Base-by-base conservation (phyloP, 345 rosid genomes). In the Ailanthus altissimus region DNA sequence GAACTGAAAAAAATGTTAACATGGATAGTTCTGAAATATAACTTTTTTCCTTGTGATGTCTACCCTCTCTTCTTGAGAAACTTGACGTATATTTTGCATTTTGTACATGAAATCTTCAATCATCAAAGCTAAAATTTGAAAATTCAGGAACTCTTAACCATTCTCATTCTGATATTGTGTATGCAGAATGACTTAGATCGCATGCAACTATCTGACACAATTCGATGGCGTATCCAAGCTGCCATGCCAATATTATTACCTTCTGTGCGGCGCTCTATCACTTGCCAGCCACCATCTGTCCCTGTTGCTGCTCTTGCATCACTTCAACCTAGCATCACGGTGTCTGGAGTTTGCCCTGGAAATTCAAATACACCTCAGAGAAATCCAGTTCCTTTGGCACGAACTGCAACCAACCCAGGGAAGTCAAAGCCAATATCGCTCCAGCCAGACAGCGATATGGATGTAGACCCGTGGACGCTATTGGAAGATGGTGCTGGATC, bases 401-500 rank as follows among this genome's bases (percentile, higher is more conserved):
- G 94, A 72, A 66, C 76, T 32, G 81, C 85, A 53, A 49, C 86
- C 38, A 77, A 83, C 79, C 60, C 82, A 51, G 93, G 85, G 73
- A 96, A 92, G 85, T 83, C 90, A 69, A 94, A 90, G 89, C 77
- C 84, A 57, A 32, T 78, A 49, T 81, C 82, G 12, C 60, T 76
- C 80, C 91, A 85, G 73, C 93, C 78, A 77, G 99, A 92, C 58
- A n/a, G 46, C 75, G 88, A 83, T 72, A 75, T 77, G 57, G 98
- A 94, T 74, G 76, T 97, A 76, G 99, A 97, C 77, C 97, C 99
- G 6, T 97, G 99, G 99, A 90, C 86, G 14, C 92, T 97, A 73
- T 82, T 97, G 77, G 99, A 97, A 89, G 97, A 97, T 80, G 95
- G 97, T 51, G 91, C 90, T 14, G 98, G 92, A 38, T 86, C 93